Evolutionary conservation across 257 asterid genomes (phyloP), one percentile per base, ranked within the genome.

Genomic region (Lycium barbarum): DNA sequence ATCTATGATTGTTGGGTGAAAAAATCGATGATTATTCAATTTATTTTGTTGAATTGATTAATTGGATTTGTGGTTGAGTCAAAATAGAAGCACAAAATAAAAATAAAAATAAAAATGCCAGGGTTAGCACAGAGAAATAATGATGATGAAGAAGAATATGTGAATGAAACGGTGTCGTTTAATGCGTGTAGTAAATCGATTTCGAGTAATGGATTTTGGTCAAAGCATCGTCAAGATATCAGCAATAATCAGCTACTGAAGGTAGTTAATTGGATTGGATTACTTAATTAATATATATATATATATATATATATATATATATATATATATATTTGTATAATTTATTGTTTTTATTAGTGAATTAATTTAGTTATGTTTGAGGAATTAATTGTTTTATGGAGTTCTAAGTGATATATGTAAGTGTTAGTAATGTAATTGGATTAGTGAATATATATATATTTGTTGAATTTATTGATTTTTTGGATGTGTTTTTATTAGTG

Each of bases 171-270:
- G 85, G 73, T 81, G 63, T 84, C 94, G 80, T 87, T 81, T 63
- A 88, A 84, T 76, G 84, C 9, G 26, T 49, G 43, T 51, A 49
- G 81, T 49, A 74, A 92, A 71, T 79, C 91, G 71, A 84, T 90
- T 87, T 84, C 92, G 81, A 82, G 87, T 85, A 91, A 92, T 88
- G 96, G 93, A 14, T 93, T 95, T 89, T 95, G 99, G 98, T 93
- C 98, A 45, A 91, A 91, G 85, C 94, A 93, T 55, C 87, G 90
- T 5, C 94, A 90, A 61, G 98, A 91, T 83, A 84, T 95, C 84
- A 89, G 92, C 93, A 88, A 84, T 89, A 92, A 89, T 59, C 98
- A 92, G 94, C 94, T 97, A 70, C 94, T 95, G 92, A 93, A 97
- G 99, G 99, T 95, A 83, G 66, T 83, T 7, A 59, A 91, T 84